Conservation (phyloP, 192 early-diverging fungal species). For the Podila horticola region DNA sequence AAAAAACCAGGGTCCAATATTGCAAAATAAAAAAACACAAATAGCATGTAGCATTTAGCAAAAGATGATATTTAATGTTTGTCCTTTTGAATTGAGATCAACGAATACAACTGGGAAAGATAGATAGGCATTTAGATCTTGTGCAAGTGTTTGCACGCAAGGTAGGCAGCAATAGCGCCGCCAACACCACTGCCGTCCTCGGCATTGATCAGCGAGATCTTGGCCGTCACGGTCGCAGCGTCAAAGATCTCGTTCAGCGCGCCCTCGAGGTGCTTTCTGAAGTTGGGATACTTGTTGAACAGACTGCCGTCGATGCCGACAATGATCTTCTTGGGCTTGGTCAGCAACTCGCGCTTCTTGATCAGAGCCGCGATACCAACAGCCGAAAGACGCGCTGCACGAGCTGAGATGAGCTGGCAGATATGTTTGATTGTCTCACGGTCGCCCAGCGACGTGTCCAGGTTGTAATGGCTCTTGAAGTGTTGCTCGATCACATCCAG, state of each 20-base stretch:
- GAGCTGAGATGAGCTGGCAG: conserved; percentile 85
- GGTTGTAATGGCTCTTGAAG: conserved; percentile 71
- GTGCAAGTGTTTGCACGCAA: conserved; percentile 20
- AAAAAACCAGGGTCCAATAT: too few species aligned
- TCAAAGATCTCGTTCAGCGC: conserved; percentile 82
- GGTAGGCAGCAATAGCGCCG: conserved; percentile 78
- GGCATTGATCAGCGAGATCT: conserved; percentile 71
- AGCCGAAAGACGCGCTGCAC: conserved; percentile 86
- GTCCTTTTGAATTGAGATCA: too few species aligned
- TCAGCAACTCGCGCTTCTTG: conserved; percentile 65
- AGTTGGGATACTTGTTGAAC: conserved; percentile 80
- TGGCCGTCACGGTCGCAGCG: conserved; percentile 53
- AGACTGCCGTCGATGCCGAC: conserved; percentile 82
- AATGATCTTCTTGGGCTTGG: conserved; percentile 56
- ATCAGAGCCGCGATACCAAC: conserved; percentile 78
- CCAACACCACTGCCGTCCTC: conserved; percentile 85
- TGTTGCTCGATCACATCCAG: conserved; percentile 69
- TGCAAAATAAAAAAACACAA: too few species aligned
- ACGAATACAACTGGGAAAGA: too few species aligned
- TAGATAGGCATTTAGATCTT: too few species aligned
- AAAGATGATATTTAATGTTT: too few species aligned
- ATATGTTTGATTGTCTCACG: conserved; percentile 83
- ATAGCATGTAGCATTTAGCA: too few species aligned
- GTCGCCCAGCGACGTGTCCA: conserved; percentile 72
- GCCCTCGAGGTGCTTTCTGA: conserved; percentile 76